A percentile compares a stretch with the other conserved stretches of the same genome.
These are phyloP conservation scores for Populus hybrid DNA, from an alignment of 441 rosid species.

Conservation along the genomic window DNA sequence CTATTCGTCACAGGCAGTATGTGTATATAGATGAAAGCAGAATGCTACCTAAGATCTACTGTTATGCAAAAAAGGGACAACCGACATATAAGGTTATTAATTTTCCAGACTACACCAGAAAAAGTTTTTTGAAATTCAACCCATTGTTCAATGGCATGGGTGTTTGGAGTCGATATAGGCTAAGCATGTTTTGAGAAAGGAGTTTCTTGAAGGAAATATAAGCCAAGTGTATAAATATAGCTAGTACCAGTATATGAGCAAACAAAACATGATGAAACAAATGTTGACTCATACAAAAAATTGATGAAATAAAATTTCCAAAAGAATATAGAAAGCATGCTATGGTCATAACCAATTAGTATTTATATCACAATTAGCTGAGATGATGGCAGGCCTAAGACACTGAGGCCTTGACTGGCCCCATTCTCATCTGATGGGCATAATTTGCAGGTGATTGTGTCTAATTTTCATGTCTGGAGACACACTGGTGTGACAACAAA, in stretches of 20 bases:
- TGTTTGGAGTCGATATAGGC: not conserved
- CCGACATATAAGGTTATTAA: not conserved
- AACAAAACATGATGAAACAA: not conserved
- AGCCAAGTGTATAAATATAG: not conserved
- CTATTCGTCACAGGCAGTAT: not conserved
- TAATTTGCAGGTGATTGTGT: not conserved
- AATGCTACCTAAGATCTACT: not conserved
- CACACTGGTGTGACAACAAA: not conserved
- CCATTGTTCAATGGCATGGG: not conserved
- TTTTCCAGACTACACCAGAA: not conserved
- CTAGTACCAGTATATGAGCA: not conserved
- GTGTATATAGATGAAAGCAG: not conserved
- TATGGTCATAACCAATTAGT: not conserved
- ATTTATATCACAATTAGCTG: not conserved
- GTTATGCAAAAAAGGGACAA: not conserved
- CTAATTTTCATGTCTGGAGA: not conserved
- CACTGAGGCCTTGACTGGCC: not conserved
- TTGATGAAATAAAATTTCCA: not conserved
- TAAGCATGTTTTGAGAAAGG: not conserved
- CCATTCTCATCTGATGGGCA: not conserved
- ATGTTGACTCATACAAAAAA: not conserved
- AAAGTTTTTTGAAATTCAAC: not conserved
- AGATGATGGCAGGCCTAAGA: not conserved
- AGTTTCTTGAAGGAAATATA: not conserved
- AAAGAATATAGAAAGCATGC: not conserved